phyloP scores from a whole-genome alignment of 306 rosid genomes.

The Begonia loranthoides region DNA sequence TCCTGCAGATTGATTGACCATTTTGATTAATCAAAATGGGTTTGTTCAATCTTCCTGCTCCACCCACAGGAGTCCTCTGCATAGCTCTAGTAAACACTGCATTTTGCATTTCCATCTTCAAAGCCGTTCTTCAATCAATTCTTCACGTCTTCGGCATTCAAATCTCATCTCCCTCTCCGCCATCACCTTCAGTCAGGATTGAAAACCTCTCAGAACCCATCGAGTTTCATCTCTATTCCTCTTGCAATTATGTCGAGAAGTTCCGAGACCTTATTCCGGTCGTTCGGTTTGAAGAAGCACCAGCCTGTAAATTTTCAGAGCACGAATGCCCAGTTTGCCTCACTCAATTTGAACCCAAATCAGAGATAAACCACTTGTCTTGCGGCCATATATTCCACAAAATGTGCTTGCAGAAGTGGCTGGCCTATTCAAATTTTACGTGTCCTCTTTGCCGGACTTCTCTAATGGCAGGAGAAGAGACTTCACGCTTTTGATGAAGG shows the following conservation, averaged over 20 bases:
- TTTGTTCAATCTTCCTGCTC: slow-evolving; percentile 86
- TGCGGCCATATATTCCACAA: slow-evolving; percentile 86
- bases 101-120: slow-evolving; percentile 57
- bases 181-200: slow-evolving; percentile 22
- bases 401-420: slow-evolving; percentile 81
- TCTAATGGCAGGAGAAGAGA: slow-evolving; percentile 51
- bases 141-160: slow-evolving; percentile 53
- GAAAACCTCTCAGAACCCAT: slow-evolving; percentile 33
- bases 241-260: slow-evolving; percentile 41
- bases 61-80: slow-evolving; percentile 79
- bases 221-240: slow-evolving; percentile 23
- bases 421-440: slow-evolving; percentile 82
- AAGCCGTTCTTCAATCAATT: slow-evolving; percentile 60
- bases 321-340: slow-evolving; percentile 78
- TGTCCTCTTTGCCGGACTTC: slow-evolving; percentile 94
- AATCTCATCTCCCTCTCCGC: slow-evolving; percentile 35
- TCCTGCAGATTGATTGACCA: too few species aligned
- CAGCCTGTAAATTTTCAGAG: slow-evolving; percentile 22
- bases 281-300: slow-evolving; percentile 31
- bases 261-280: slow-evolving; percentile 43
- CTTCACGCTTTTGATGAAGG: slow-evolving; percentile 41
- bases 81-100: slow-evolving; percentile 61
- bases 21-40: slow-evolving; percentile 34
- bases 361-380: slow-evolving; percentile 51
- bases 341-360: slow-evolving; percentile 54